Evolutionary conservation across 768 basidiomycete genomes (phyloP), one percentile per base, ranked within the genome.

Genomic region (Pleurotus citrinopileatus): DNA sequence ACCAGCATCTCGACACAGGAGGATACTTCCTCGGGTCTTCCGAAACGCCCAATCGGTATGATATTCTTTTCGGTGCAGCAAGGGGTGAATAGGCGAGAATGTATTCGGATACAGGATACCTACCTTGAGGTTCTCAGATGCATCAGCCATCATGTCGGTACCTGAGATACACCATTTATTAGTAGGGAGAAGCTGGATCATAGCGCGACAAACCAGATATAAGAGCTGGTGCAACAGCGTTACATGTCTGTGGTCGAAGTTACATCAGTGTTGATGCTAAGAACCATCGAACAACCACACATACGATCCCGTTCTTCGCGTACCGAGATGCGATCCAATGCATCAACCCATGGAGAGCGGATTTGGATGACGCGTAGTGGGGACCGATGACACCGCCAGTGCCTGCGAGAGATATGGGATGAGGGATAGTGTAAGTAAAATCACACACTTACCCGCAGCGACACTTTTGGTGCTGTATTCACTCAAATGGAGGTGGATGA

Each of bases 351-450:
- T 81, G 79, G 55, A 81, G 58, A 2, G 79, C 81, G 1, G 79
- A 73, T 55, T 82, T 82, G 0, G 80, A 80, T 0, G 78, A 80
- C 4, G 81, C 78, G 52, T 82, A 81, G 54, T 82, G 81, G 0
- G 81, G 80, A 0, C 81, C 81, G 40, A 82, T 68, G 1, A 81
- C 76, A 1, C 81, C 81, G 10, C 80, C 81, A 22, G 72, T 77
- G 1, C 75, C 78, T 69, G 36, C 3, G 3, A 43, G 25, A 13
- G 3, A 19, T 19, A 19, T 32, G 15, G 20, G n/a, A 12, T 17
- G 15, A n/a, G 15, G 13, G 50, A 15, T 40, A 40, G 7, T 15
- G 12, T 29, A 20, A 13, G 15, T 4, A 28, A 8, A 25, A 1
- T 32, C 17, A n/a, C n/a, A n/a, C 2, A 57, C 63, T 32, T 54